Percentiles rank a stretch among this genome's conserved stretches.
These are phyloP conservation scores for Solanum sparsipilum DNA, from an alignment of 257 asterid species.

Conservation along the genomic window DNA sequence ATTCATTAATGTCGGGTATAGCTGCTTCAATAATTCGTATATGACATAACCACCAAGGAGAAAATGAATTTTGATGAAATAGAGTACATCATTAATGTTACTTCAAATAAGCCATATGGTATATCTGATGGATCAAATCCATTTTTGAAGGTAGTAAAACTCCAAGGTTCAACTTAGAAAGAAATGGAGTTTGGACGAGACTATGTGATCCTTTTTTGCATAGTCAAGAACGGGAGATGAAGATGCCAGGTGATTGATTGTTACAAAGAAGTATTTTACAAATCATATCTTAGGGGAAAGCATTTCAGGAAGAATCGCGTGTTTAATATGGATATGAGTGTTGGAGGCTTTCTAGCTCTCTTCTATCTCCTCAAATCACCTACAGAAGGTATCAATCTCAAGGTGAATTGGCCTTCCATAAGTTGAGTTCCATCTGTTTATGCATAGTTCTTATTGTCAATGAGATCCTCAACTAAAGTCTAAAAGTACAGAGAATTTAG, in stretches of 20 bases:
- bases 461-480: neutral
- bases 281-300: constrained; percentile 38
- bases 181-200: neutral
- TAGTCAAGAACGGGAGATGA: too few relatives aligned
- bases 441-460: neutral
- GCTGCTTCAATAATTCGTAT: too few relatives aligned
- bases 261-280: constrained; percentile 33
- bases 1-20: neutral
- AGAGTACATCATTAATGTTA: neutral
- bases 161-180: neutral
- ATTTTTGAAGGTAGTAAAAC: neutral
- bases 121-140: neutral
- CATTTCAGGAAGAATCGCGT: constrained; percentile 44
- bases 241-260: neutral
- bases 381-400: neutral
- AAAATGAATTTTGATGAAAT: too few relatives aligned
- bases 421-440: neutral
- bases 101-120: neutral
- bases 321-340: constrained; percentile 91
- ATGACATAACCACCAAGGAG: too few relatives aligned
- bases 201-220: too few relatives aligned
- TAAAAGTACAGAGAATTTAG: neutral
- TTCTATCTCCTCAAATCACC: neutral
- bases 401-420: neutral
- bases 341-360: constrained; percentile 77